A percentile compares a stretch with the other conserved stretches of the same genome.
Conservation (phyloP, 306 rosid species). For the Quercus robur region DNA sequence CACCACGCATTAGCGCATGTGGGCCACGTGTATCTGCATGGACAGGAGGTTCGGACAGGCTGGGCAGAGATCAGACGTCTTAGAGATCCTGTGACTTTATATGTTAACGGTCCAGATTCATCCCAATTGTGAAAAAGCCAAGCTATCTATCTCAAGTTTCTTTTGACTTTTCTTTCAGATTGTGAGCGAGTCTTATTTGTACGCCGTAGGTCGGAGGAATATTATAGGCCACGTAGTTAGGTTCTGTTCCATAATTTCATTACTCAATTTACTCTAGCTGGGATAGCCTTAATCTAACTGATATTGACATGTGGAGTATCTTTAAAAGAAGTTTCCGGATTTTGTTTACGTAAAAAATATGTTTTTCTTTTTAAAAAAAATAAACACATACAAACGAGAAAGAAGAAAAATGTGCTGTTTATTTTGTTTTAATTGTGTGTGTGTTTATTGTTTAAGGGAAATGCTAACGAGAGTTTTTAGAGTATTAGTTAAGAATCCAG, state of each 20-base stretch:
- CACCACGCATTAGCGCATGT: not conserved
- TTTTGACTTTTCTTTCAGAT: too few relatives aligned
- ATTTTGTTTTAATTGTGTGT: too few relatives aligned
- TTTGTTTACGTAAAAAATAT: too few relatives aligned
- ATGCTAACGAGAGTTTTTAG: too few relatives aligned
- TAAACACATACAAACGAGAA: too few relatives aligned
- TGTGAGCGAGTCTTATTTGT: too few relatives aligned
- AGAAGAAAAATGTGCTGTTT: too few relatives aligned
- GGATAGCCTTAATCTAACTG: not conserved
- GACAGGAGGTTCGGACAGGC: not conserved
- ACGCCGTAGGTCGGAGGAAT: not conserved
- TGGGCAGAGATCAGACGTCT: not conserved
- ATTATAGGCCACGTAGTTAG: not conserved
- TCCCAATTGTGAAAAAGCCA: not conserved
- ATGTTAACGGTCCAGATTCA: slow-evolving; percentile 18
- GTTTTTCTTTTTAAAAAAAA: too few relatives aligned
- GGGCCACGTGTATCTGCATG: slow-evolving; percentile 22
- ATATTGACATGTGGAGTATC: not conserved
- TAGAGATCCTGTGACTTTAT: not conserved
- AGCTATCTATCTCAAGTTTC: not conserved
- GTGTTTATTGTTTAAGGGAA: too few relatives aligned
- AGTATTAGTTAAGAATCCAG: too few relatives aligned
- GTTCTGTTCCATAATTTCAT: not conserved
- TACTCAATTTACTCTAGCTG: not conserved
- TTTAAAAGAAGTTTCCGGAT: not conserved